Evolutionary conservation across 164 flowering plant species (phyloP).

Genomic region (Chimonanthus salicifolius): DNA sequence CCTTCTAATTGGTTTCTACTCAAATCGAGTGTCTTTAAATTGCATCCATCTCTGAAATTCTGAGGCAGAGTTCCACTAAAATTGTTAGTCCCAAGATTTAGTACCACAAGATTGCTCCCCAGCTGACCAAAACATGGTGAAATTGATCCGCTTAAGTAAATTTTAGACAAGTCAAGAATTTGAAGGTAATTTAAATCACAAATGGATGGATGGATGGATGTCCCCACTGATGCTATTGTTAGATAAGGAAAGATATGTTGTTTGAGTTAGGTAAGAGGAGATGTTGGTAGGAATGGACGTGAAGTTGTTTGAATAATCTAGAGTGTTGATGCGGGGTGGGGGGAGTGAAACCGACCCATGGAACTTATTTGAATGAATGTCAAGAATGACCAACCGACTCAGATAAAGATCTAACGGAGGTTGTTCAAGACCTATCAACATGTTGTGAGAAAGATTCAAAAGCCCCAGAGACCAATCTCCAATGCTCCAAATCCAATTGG

Average conservation of each 20-base stretch:
- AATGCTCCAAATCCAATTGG: constrained; percentile 34
- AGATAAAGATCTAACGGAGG: not conserved
- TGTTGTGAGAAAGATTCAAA: constrained; percentile 41
- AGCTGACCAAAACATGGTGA: not conserved
- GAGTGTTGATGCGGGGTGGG: too few species aligned
- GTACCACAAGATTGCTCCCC: not conserved
- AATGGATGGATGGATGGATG: constrained; percentile 44
- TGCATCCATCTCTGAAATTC: not conserved
- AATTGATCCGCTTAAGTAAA: constrained; percentile 27
- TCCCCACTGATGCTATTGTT: constrained; percentile 35
- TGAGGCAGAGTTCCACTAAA: not conserved
- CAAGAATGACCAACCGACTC: constrained; percentile 14
- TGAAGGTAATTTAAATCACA: constrained; percentile 30
- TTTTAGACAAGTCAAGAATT: constrained; percentile 46
- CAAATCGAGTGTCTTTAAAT: not conserved
- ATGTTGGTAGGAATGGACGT: too few species aligned
- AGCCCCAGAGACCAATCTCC: constrained; percentile 1
- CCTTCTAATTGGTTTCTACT: constrained; percentile 1
- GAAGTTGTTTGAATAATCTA: too few species aligned
- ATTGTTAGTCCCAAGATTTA: not conserved
- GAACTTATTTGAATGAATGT: constrained; percentile 39
- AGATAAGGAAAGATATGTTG: constrained; percentile 31
- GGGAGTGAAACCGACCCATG: constrained; percentile 33
- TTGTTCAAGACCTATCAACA: constrained; percentile 15
- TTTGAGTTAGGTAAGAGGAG: constrained; percentile 1